Evolutionary conservation across 2,329 filamentous ascomycete genomes (phyloP).

Genomic region (Phyllosticta paracitricarpa): DNA sequence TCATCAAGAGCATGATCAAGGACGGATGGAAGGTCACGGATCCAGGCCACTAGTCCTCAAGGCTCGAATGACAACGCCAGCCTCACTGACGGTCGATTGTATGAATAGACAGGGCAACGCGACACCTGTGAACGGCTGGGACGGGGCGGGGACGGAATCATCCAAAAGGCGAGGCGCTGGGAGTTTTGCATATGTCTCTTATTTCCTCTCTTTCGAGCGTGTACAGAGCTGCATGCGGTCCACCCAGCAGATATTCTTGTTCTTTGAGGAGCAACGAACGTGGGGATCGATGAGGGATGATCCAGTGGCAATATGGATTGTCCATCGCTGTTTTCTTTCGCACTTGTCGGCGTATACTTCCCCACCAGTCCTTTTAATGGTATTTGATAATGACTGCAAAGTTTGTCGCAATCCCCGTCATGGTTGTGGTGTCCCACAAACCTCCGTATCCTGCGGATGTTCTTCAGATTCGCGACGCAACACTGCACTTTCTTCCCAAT

Average conservation of each 20-base stretch:
- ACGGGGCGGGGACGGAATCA: background rate
- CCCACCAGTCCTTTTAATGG: background rate
- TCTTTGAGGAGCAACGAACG: background rate
- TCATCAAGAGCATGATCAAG: background rate
- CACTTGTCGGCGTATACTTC: background rate
- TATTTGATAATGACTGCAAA: background rate
- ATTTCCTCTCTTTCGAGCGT: background rate
- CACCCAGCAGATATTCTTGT: background rate
- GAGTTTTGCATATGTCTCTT: background rate
- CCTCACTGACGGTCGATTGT: background rate
- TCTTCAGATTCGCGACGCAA: too few species aligned
- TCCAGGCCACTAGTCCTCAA: background rate
- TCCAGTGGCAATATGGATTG: background rate
- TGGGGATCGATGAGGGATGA: background rate
- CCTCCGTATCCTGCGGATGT: too few species aligned
- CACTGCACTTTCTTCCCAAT: too few species aligned
- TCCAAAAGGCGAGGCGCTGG: background rate
- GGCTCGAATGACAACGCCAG: background rate
- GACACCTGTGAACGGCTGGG: background rate
- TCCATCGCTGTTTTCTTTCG: background rate
- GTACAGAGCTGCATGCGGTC: background rate
- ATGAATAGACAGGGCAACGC: background rate
- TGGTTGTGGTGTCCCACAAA: background rate
- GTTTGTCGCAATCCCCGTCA: background rate
- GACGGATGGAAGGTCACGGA: slow-evolving; percentile 8